These are phyloP conservation scores for Aspergillus nanangensis DNA, from an alignment of 495 filamentous ascomycete genomes.

Conservation along the genomic window DNA sequence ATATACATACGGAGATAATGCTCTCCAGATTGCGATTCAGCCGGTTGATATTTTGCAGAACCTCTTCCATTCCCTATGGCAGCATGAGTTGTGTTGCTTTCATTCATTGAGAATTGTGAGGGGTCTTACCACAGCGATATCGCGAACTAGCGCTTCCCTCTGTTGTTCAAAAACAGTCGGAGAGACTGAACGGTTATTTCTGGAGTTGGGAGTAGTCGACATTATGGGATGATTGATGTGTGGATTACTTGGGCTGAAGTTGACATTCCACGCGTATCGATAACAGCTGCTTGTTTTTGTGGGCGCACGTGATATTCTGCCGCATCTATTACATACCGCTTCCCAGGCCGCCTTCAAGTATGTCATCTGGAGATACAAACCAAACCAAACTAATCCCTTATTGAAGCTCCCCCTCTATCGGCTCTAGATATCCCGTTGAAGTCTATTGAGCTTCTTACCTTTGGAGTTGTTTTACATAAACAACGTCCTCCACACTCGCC, in stretches of 20 bases:
- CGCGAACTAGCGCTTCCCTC: constrained; percentile 67
- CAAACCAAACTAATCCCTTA: too few relatives aligned
- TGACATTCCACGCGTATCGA: background rate
- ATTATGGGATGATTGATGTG: too few relatives aligned
- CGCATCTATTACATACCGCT: background rate
- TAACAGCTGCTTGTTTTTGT: background rate
- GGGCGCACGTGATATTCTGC: background rate
- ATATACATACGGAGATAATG: constrained; percentile 68
- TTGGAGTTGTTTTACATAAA: too few relatives aligned
- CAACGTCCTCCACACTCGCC: too few relatives aligned
- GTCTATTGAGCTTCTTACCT: too few relatives aligned
- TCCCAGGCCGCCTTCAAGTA: background rate
- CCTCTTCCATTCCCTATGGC: constrained; percentile 78
- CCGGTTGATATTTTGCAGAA: constrained; percentile 94
- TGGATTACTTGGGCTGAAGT: too few relatives aligned
- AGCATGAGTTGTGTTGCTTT: background rate
- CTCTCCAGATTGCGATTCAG: constrained; percentile 89
- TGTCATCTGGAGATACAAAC: background rate
- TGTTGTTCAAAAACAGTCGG: constrained; percentile 71
- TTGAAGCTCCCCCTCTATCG: too few relatives aligned
- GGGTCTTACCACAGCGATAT: constrained; percentile 69
- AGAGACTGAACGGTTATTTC: constrained; percentile 14
- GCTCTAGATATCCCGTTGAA: background rate
- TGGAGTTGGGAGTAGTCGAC: constrained; percentile 13
- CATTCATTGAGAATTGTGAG: background rate